phyloP scores from a whole-genome alignment of 2,329 filamentous ascomycete species.

The Fusarium denticulatum region DNA sequence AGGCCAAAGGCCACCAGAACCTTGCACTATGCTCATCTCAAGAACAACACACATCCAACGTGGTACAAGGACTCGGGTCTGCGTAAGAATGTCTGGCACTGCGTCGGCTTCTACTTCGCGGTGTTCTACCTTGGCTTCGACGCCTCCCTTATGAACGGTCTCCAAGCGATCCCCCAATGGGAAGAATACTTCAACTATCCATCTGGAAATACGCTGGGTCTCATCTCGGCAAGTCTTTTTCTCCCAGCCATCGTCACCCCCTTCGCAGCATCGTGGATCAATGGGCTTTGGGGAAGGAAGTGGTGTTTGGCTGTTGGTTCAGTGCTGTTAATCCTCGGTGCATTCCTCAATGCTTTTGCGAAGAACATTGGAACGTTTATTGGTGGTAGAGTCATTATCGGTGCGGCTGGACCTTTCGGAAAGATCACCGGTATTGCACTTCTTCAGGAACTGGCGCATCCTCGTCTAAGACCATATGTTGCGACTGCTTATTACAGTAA shows the following conservation, averaged over 20 bases:
- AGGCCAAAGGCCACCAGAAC: slow-evolving; percentile 24
- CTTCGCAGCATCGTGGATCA: slow-evolving; percentile 25
- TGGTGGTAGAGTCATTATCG: slow-evolving; percentile 24
- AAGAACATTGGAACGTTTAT: slow-evolving; percentile 16
- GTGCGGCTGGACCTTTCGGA: slow-evolving; percentile 12
- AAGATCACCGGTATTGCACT: slow-evolving; percentile 26
- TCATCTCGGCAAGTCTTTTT: slow-evolving; percentile 28
- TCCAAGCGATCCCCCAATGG: slow-evolving; percentile 27
- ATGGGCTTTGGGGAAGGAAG: slow-evolving; percentile 22
- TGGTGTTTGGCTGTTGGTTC: slow-evolving; percentile 23
- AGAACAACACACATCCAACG: slow-evolving; percentile 25
- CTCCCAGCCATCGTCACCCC: slow-evolving; percentile 26
- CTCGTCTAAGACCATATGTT: slow-evolving; percentile 22
- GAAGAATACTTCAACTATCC: slow-evolving; percentile 28
- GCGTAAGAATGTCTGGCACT: slow-evolving; percentile 27
- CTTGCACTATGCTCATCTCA: slow-evolving; percentile 19
- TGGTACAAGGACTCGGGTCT: slow-evolving; percentile 28
- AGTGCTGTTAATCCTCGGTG: slow-evolving; percentile 10
- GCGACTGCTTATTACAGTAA: slow-evolving; percentile 28
- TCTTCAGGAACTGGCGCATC: slow-evolving; percentile 28
- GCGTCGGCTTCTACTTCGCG: slow-evolving; percentile 26
- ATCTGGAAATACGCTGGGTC: slow-evolving; percentile 14
- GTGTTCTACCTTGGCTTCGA: slow-evolving; percentile 29
- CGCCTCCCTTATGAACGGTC: slow-evolving; percentile 11
- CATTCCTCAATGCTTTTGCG: slow-evolving; percentile 21